Evolutionary conservation across 73 alveolate species (phyloP), one percentile per base, ranked within the genome.

Genomic region (Durusdinium trenchii): DNA sequence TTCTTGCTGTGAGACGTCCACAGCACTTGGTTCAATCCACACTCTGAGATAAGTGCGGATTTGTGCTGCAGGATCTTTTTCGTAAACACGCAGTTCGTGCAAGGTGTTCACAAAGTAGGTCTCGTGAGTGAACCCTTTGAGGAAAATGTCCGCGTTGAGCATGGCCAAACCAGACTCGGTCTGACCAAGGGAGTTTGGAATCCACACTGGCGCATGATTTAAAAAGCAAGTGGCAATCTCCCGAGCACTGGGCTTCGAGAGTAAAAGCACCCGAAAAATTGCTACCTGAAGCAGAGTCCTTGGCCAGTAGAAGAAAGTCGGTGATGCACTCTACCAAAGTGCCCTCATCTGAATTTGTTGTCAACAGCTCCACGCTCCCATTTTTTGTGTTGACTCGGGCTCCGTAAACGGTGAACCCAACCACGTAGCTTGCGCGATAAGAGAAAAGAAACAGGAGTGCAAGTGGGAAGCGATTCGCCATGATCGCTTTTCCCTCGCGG

Each of bases 281-380:
- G 79, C 79, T 62, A 23, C 76, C 76, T 62, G 76, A 62, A 12
- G 76, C 20, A 23, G 76, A 62, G 36, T 7, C 76, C 76, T 62
- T 62, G 76, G 76, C 76, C 79, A 18, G 79, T 1, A 10, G 79
- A n/a, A n/a, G n/a, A n/a, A n/a, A n/a, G n/a, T n/a, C n/a, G n/a
- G n/a, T n/a, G n/a, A n/a, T n/a, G n/a, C n/a, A n/a, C n/a, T n/a
- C n/a, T n/a, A n/a, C n/a, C n/a, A n/a, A n/a, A n/a, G n/a, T n/a
- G n/a, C n/a, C n/a, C n/a, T n/a, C n/a, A n/a, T n/a, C n/a, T n/a
- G n/a, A 64, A 64, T 64, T 43, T 64, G 79, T 64, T 7, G 79
- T 64, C 79, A 64, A 30, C 1, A 10, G 79, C 79, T 64, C 79
- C 79, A 64, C 79, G n/a, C 79, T 64, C 79, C 79, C 79, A 64